phyloP scores from a whole-genome alignment of 2,329 filamentous ascomycete species.

The Fusarium protoensiforme region DNA sequence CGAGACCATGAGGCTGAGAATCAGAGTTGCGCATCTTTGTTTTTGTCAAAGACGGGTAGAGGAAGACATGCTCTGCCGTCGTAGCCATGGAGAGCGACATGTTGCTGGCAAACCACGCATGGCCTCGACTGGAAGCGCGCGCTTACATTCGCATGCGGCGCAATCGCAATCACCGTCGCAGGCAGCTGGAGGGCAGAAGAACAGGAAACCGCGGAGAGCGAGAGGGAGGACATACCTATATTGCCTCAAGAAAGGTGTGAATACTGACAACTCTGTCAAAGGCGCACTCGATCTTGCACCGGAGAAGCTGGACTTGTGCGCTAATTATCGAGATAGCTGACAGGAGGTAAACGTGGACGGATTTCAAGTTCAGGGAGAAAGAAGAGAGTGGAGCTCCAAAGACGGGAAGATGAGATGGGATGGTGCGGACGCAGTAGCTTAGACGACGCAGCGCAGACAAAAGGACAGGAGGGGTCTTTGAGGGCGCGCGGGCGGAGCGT shows the following conservation, averaged over 20 bases:
- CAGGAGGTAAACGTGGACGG: slow-evolving; percentile 24
- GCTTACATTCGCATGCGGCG: slow-evolving; percentile 19
- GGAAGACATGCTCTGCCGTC: background rate
- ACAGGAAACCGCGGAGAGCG: slow-evolving; percentile 1
- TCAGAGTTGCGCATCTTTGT: background rate
- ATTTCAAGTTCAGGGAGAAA: slow-evolving; percentile 30
- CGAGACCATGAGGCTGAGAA: background rate
- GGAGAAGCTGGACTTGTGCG: slow-evolving; percentile 24
- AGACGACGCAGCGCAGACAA: slow-evolving; percentile 23
- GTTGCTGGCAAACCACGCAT: slow-evolving; percentile 26
- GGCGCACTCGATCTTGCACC: slow-evolving; percentile 8
- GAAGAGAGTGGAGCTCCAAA: slow-evolving; percentile 27
- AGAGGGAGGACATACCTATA: slow-evolving; percentile 29
- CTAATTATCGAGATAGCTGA: slow-evolving; percentile 33
- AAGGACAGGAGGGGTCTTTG: slow-evolving; percentile 32
- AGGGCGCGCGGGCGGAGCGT: slow-evolving; percentile 38
- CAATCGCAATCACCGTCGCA: background rate
- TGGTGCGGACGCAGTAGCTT: slow-evolving; percentile 17
- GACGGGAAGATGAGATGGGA: slow-evolving; percentile 3
- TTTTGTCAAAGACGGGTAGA: background rate
- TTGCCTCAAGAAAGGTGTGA: slow-evolving; percentile 1
- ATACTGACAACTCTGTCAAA: slow-evolving; percentile 2
- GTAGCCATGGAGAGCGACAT: background rate
- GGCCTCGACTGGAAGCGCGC: slow-evolving; percentile 10
- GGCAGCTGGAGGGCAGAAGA: background rate